Conservation (phyloP, 495 filamentous ascomycete genomes). For the Hypomontagnella monticulosa region DNA sequence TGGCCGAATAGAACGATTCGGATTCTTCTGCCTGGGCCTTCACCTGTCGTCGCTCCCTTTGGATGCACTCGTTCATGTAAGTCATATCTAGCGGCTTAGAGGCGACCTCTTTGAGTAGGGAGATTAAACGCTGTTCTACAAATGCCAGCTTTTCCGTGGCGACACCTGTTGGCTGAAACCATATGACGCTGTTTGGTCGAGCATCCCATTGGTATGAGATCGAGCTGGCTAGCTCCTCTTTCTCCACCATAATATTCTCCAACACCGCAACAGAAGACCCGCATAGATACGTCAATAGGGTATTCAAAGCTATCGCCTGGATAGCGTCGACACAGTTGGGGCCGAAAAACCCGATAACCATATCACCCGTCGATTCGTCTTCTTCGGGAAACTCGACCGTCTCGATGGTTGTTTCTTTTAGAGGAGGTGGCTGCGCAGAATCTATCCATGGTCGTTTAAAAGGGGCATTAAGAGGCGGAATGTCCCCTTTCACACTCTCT, state of each 20-base stretch:
- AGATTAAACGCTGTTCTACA: constrained; percentile 86
- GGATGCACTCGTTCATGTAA: constrained; percentile 87
- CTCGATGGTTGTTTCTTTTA: constrained; percentile 74
- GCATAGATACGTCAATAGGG: constrained; percentile 83
- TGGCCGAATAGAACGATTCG: constrained; percentile 76
- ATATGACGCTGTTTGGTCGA: constrained; percentile 83
- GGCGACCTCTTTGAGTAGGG: constrained; percentile 81
- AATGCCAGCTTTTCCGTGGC: constrained; percentile 83
- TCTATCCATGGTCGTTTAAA: constrained; percentile 92
- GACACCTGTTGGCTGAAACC: constrained; percentile 83
- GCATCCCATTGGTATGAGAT: constrained; percentile 78
- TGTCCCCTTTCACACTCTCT: constrained; percentile 80
- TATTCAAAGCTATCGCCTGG: constrained; percentile 72
- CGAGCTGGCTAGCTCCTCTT: constrained; percentile 87
- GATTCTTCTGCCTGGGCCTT: constrained; percentile 82
- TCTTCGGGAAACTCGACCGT: constrained; percentile 95
- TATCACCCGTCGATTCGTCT: constrained; percentile 90
- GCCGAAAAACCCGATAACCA: constrained; percentile 84
- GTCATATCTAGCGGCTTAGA: constrained; percentile 84
- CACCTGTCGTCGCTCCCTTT: constrained; percentile 76
- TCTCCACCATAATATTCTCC: constrained; percentile 92
- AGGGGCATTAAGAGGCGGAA: constrained; percentile 75
- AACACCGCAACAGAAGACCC: constrained; percentile 92
- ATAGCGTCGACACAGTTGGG: constrained; percentile 76
- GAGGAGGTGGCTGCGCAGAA: constrained; percentile 75